A percentile compares a stretch with the other conserved stretches of the same genome.
Evolutionary conservation across 192 early-diverging fungal genomes (phyloP).

Genomic region (Coemansia sp.): DNA sequence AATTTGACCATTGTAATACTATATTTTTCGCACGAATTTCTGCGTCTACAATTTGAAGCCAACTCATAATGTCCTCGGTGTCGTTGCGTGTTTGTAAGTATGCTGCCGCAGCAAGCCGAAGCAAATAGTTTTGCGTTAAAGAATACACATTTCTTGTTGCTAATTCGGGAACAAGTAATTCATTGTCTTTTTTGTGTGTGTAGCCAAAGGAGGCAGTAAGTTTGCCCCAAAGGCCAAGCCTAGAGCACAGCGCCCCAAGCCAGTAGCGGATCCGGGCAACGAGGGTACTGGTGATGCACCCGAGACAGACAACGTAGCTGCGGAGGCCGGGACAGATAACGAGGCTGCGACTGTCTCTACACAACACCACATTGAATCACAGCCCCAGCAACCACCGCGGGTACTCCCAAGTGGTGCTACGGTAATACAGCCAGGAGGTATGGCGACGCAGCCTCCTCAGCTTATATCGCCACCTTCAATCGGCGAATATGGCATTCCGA

Average conservation of each 20-base stretch:
- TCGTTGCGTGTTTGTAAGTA: slow-evolving; percentile 43
- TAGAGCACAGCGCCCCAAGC: slow-evolving; percentile 15
- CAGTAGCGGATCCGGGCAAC: neutral
- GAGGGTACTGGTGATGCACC: slow-evolving; percentile 1
- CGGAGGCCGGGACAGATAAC: neutral
- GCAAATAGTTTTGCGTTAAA: neutral
- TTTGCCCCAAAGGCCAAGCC: slow-evolving; percentile 49
- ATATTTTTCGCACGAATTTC: neutral
- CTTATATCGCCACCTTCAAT: neutral
- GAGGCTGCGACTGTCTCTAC: neutral
- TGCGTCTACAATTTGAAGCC: neutral
- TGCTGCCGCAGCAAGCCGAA: neutral
- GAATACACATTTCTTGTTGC: neutral
- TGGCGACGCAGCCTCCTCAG: neutral
- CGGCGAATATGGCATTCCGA: slow-evolving; percentile 1
- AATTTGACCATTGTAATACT: neutral
- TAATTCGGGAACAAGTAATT: neutral
- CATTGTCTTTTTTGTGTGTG: neutral
- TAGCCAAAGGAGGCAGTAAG: slow-evolving; percentile 42
- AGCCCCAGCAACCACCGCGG: slow-evolving; percentile 13
- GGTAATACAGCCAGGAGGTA: slow-evolving; percentile 2
- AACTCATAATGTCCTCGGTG: slow-evolving; percentile 20
- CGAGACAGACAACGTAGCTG: neutral
- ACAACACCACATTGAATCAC: neutral
- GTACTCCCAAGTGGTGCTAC: neutral